A percentile compares a stretch with the other conserved stretches of the same genome.
phyloP scores from a whole-genome alignment of 1,284 basidiomycete species.

The Malassezia yamatoensis region DNA sequence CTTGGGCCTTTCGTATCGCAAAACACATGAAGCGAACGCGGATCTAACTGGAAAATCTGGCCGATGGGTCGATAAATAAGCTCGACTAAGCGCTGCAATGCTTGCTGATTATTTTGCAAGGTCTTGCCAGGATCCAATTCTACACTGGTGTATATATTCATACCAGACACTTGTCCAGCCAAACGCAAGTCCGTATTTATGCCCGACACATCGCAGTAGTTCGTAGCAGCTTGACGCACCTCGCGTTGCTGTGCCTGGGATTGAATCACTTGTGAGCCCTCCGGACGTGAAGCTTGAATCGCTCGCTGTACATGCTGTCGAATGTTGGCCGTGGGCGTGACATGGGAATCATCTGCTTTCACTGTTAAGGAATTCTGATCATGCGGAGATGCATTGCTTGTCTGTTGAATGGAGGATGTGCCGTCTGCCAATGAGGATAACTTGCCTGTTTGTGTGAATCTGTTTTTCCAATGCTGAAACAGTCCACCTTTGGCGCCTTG shows the following conservation, averaged over 20 bases:
- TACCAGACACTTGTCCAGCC: conserved; percentile 44
- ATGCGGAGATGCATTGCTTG: not conserved
- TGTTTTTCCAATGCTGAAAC: conserved; percentile 26
- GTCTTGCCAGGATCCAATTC: conserved; percentile 32
- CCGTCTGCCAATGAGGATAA: conserved; percentile 34
- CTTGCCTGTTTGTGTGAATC: conserved; percentile 16
- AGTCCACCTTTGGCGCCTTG: conserved; percentile 14
- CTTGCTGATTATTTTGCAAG: conserved; percentile 34
- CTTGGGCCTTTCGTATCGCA: conserved; percentile 68
- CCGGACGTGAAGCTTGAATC: conserved; percentile 48
- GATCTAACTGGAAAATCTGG: conserved; percentile 48
- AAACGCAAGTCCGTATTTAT: conserved; percentile 47
- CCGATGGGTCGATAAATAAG: conserved; percentile 45
- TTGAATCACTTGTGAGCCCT: conserved; percentile 43
- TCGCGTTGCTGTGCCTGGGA: conserved; percentile 41
- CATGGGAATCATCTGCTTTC: not conserved
- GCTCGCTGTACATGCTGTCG: conserved; percentile 45
- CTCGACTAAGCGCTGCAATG: conserved; percentile 44
- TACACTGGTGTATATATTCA: conserved; percentile 48
- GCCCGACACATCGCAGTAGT: conserved; percentile 49
- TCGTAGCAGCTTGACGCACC: conserved; percentile 47
- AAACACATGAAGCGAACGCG: conserved; percentile 71
- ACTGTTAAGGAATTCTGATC: too few species aligned
- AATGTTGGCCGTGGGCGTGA: conserved; percentile 26
- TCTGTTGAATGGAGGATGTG: conserved; percentile 29